Evolutionary conservation across 495 filamentous ascomycete genomes (phyloP).

Genomic region (Penicillium pulvis): DNA sequence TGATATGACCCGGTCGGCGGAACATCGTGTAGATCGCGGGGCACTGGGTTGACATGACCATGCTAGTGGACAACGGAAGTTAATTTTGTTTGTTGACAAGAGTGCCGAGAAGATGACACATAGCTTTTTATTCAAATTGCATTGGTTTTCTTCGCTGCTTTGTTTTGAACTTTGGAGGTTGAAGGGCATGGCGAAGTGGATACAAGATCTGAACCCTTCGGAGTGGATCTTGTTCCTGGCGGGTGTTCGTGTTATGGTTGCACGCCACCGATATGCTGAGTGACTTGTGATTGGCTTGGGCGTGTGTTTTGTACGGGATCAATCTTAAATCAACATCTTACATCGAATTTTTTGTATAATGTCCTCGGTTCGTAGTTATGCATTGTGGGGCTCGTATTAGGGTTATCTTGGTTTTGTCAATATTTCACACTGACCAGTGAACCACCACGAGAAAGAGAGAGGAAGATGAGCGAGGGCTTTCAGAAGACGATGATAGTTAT

Average conservation of each 20-base stretch:
- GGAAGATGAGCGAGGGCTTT: too few relatives aligned
- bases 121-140: neutral
- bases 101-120: neutral
- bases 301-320: neutral
- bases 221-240: neutral
- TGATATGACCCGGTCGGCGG: conserved; percentile 23
- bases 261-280: neutral
- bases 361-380: neutral
- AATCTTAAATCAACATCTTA: neutral
- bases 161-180: neutral
- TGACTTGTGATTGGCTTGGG: neutral
- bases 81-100: neutral
- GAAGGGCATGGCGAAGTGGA: neutral
- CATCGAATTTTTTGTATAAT: neutral
- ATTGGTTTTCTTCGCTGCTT: too few relatives aligned
- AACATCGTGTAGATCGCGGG: conserved; percentile 5
- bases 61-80: too few relatives aligned
- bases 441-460: too few relatives aligned
- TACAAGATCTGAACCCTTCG: neutral
- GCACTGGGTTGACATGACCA: neutral
- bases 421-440: too few relatives aligned
- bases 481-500: too few relatives aligned
- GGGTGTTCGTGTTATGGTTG: neutral
- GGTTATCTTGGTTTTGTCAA: too few relatives aligned
- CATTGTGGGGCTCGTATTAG: neutral